These are phyloP conservation scores for Eutrema heterophyllum DNA, from an alignment of 345 rosid genomes.

Conservation along the genomic window DNA sequence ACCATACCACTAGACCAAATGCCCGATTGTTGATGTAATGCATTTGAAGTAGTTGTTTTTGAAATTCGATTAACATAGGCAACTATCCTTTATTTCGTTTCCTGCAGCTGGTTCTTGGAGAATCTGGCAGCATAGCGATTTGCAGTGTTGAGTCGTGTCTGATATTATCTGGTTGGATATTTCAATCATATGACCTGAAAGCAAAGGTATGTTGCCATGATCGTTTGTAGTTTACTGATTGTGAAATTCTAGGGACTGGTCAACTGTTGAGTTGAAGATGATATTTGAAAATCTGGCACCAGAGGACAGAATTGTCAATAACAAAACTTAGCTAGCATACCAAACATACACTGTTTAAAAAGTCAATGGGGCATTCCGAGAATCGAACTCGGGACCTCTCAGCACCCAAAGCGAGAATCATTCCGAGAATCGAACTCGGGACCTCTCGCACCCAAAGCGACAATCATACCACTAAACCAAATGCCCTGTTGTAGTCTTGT, in stretches of 20 bases:
- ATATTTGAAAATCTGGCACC: neutral
- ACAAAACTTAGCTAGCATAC: too few relatives aligned
- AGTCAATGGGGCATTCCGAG: constrained; percentile 17
- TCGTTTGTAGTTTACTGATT: neutral
- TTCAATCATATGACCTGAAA: constrained; percentile 1
- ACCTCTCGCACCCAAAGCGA: constrained; percentile 93
- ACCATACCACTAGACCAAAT: constrained; percentile 2
- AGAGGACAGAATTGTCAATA: too few relatives aligned
- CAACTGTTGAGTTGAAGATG: neutral
- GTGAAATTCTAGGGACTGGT: neutral
- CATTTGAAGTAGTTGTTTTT: neutral
- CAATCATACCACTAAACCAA: constrained; percentile 93
- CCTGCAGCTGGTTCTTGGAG: neutral
- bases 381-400: constrained; percentile 34
- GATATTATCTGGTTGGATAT: neutral
- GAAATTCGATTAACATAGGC: neutral
- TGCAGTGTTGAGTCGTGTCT: neutral
- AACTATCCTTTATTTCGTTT: neutral
- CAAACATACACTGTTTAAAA: neutral
- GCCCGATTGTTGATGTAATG: neutral
- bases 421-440: constrained; percentile 78
- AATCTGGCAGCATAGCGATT: neutral
- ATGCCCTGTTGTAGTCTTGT: constrained; percentile 46
- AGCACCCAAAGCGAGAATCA: neutral
- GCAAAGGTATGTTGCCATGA: neutral